These are phyloP conservation scores for Penicillium sp. DNA, from an alignment of 2,329 filamentous ascomycete genomes.

Conservation along the genomic window DNA sequence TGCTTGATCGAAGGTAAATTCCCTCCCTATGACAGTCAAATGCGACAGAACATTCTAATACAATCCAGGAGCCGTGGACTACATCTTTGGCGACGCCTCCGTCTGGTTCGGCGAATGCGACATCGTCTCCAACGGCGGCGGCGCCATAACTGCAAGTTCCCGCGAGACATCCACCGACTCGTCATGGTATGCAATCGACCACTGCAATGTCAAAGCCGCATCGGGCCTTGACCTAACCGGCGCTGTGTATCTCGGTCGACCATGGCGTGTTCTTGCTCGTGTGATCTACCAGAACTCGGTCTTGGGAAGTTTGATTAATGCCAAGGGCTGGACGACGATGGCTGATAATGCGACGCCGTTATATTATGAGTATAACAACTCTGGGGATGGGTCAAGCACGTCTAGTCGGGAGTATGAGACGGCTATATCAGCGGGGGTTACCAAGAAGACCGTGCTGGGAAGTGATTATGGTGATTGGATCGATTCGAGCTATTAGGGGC, in stretches of 20 bases:
- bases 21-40: neutral
- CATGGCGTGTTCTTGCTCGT: slow-evolving; percentile 39
- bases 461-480: slow-evolving; percentile 29
- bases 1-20: slow-evolving; percentile 36
- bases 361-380: slow-evolving; percentile 38
- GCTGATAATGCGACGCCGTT: slow-evolving; percentile 36
- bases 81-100: slow-evolving; percentile 41
- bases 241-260: slow-evolving; percentile 39
- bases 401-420: slow-evolving; percentile 27
- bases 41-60: neutral
- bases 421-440: slow-evolving; percentile 31
- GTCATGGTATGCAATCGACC: slow-evolving; percentile 39
- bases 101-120: slow-evolving; percentile 38
- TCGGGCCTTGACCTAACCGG: slow-evolving; percentile 26
- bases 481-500: slow-evolving; percentile 17
- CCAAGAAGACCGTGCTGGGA: slow-evolving; percentile 32
- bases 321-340: slow-evolving; percentile 40
- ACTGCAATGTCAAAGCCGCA: slow-evolving; percentile 31
- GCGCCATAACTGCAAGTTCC: slow-evolving; percentile 39
- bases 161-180: slow-evolving; percentile 30
- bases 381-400: slow-evolving; percentile 30
- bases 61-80: slow-evolving; percentile 37
- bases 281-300: slow-evolving; percentile 41
- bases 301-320: slow-evolving; percentile 35
- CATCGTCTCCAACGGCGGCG: slow-evolving; percentile 38